Evolutionary conservation across 2,329 filamentous ascomycete genomes (phyloP).

Genomic region (Colletotrichum coccodes): DNA sequence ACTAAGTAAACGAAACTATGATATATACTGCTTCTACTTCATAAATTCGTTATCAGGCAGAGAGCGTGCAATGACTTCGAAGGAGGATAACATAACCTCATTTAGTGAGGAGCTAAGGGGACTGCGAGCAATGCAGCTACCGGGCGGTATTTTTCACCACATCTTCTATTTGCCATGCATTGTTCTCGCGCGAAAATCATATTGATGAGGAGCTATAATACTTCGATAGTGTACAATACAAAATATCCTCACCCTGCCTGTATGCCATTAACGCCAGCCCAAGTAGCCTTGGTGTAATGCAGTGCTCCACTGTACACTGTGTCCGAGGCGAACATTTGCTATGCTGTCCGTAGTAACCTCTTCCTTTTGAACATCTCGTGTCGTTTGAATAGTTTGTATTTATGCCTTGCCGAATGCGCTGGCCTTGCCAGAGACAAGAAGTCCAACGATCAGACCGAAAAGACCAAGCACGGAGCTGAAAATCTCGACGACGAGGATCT

Average conservation of each 20-base stretch:
- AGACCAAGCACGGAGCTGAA: conserved; percentile 98
- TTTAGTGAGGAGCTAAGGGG: no score
- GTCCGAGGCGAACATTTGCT: conserved; percentile 19
- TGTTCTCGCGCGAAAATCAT: conserved; percentile 19
- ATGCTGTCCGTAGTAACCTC: conserved; percentile 12
- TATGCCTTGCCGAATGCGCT: conserved; percentile 69
- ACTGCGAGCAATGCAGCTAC: no score
- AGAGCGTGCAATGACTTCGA: no score
- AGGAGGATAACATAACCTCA: no score
- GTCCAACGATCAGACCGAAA: conserved; percentile 94
- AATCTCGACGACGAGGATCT: conserved; percentile 98
- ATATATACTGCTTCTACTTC: not conserved
- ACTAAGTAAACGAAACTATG: not conserved
- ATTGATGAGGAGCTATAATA: conserved; percentile 31
- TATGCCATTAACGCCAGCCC: conserved; percentile 36
- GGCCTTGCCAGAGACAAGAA: conserved; percentile 88
- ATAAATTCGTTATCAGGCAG: no score
- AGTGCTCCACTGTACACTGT: conserved; percentile 32
- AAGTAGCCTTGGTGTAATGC: conserved; percentile 36
- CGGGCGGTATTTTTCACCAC: not conserved
- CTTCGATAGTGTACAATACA: conserved; percentile 34
- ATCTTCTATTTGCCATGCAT: accelerated
- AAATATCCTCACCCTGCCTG: conserved; percentile 34
- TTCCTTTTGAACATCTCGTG: conserved; percentile 2
- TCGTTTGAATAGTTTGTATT: conserved; percentile 1